phyloP scores from a whole-genome alignment of 1,284 basidiomycete species.

The Heterobasidion annosum region DNA sequence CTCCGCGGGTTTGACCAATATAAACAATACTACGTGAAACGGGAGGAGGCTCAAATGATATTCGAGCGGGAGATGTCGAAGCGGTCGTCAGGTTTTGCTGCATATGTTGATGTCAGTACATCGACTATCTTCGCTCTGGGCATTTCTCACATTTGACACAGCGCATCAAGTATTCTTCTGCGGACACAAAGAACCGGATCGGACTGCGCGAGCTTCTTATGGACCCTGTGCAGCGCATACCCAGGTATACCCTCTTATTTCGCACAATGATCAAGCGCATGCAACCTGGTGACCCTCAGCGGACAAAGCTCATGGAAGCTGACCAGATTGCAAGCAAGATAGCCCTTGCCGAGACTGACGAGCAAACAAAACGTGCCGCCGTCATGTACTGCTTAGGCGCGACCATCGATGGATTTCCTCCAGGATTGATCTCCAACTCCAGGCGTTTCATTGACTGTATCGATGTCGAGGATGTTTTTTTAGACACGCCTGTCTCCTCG shows the following conservation, averaged over 20 bases:
- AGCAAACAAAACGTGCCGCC: conserved; percentile 83
- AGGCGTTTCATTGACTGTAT: conserved; percentile 89
- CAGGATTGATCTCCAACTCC: conserved; percentile 77
- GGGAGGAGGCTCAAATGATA: conserved; percentile 88
- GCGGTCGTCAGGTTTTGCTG: conserved; percentile 68
- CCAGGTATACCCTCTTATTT: conserved; percentile 91
- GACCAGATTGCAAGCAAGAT: conserved; percentile 86
- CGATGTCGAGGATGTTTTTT: conserved; percentile 81
- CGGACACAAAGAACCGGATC: conserved; percentile 76
- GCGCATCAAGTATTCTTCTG: conserved; percentile 84
- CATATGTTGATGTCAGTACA: conserved; percentile 73
- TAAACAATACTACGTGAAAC: conserved; percentile 83
- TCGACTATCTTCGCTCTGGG: conserved; percentile 9
- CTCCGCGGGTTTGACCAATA: conserved; percentile 84
- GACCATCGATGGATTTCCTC: conserved; percentile 88
- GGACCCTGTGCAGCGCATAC: conserved; percentile 99
- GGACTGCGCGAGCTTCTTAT: conserved; percentile 93
- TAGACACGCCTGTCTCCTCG: conserved; percentile 40
- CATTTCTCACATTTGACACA: conserved; percentile 20
- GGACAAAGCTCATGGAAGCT: conserved; percentile 79
- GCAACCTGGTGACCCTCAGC: conserved; percentile 68
- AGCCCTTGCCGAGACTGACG: conserved; percentile 88
- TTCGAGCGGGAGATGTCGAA: conserved; percentile 80
- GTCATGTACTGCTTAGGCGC: conserved; percentile 83
- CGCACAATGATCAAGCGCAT: conserved; percentile 86